These are phyloP conservation scores for Pulveroboletus sp. DNA, from an alignment of 768 basidiomycete species.

Conservation along the genomic window DNA sequence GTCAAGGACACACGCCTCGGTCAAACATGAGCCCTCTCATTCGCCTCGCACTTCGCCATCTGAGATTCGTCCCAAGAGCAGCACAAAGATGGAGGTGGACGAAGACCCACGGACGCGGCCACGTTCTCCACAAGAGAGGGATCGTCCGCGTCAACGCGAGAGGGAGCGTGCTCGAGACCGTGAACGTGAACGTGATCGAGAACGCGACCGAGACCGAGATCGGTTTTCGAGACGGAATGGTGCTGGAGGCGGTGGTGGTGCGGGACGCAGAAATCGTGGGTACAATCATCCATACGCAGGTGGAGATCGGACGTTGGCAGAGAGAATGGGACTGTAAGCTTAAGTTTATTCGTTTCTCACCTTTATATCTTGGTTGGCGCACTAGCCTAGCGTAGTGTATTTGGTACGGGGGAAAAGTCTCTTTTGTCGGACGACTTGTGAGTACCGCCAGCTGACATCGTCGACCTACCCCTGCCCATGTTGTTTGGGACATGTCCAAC, in stretches of 20 bases:
- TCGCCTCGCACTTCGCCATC: constrained; percentile 28
- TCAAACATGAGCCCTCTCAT: constrained; percentile 27
- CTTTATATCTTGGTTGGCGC: constrained; percentile 21
- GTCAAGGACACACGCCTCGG: constrained; percentile 15
- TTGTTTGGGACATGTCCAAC: constrained; percentile 19
- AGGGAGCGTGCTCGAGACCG: constrained; percentile 35
- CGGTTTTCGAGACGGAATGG: constrained; percentile 41
- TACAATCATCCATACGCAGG: constrained; percentile 33
- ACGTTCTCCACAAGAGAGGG: constrained; percentile 40
- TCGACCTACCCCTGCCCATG: constrained; percentile 18
- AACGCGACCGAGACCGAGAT: constrained; percentile 36
- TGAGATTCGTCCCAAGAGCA: constrained; percentile 26
- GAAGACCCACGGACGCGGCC: constrained; percentile 44
- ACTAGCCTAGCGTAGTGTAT: constrained; percentile 31
- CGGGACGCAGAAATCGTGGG: constrained; percentile 35
- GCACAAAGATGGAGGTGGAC: constrained; percentile 52
- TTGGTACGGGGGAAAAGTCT: constrained; percentile 29
- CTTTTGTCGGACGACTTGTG: constrained; percentile 1
- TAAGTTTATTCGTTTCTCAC: constrained; percentile 9
- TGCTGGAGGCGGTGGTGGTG: constrained; percentile 35
- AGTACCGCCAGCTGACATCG: constrained; percentile 31
- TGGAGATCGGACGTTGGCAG: constrained; percentile 78
- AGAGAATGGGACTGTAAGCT: constrained; percentile 70
- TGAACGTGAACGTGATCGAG: constrained; percentile 33
- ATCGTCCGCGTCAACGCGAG: constrained; percentile 36